phyloP scores from a whole-genome alignment of 495 filamentous ascomycete species.

The Friedmanniomyces simplex region DNA sequence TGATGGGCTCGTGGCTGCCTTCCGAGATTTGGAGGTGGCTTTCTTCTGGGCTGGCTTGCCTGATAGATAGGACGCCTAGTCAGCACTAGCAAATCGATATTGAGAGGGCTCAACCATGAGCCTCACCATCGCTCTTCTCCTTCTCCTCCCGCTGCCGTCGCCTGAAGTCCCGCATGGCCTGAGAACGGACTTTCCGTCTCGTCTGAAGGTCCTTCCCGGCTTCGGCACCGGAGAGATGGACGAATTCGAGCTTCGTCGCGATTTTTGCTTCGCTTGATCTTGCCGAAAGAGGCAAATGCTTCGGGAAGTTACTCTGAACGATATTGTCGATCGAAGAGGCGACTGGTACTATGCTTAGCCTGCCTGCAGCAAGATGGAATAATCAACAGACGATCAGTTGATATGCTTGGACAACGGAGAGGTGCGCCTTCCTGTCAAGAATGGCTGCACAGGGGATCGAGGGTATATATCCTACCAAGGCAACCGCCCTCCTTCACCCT shows the following conservation, averaged over 20 bases:
- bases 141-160: constrained; percentile 9
- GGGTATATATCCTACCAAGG: too few species aligned
- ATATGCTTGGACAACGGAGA: too few species aligned
- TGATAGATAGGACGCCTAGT: not conserved
- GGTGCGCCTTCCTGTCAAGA: too few species aligned
- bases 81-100: not conserved
- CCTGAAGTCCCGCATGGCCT: constrained; percentile 12
- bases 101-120: not conserved
- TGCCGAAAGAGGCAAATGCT: too few species aligned
- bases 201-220: constrained; percentile 10
- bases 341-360: too few species aligned
- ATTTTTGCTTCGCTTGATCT: not conserved
- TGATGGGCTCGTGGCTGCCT: not conserved
- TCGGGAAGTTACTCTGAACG: too few species aligned
- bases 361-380: too few species aligned
- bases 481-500: too few species aligned
- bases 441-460: too few species aligned
- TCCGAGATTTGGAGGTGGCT: not conserved
- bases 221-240: constrained; percentile 2
- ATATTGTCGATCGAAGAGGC: too few species aligned
- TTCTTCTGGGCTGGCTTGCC: not conserved
- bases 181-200: constrained; percentile 8
- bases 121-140: not conserved
- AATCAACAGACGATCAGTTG: too few species aligned
- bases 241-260: constrained; percentile 10